Base-by-base conservation (phyloP, 2,329 filamentous ascomycete species). In the Chaetomium olivaceum region DNA sequence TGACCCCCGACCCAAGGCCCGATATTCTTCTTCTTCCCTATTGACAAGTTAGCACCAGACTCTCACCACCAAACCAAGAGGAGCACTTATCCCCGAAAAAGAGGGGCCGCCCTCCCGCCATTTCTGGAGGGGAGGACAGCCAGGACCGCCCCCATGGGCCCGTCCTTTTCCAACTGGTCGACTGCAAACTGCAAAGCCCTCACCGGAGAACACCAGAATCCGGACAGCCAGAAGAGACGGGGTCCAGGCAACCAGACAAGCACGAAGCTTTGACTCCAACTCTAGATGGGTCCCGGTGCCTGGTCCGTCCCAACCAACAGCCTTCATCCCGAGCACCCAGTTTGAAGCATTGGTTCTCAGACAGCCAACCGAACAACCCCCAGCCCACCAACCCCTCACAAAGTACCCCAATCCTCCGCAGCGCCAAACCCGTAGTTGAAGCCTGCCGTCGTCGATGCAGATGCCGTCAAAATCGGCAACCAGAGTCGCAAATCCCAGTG, bases 231-330 rank as follows among this genome's bases (percentile, higher is more conserved):
- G 51, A 50, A 54, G 25, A 65, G 58, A 65, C 63, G 43, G 58
- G 16, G 14, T 73, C 65, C 70, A 70, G 76, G 75, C 74, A 71
- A 71, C 81, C 85, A 81, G 91, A 94, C 91, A 93, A 94, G 92
- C 85, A 84, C 91, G 82, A 92, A 88, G 83, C 92, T 93, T 92
- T 96, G 92, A 96, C 89, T 82, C 91, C 91, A 92, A 93, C 91
- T 86, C 89, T 77, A 87, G 91, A 92, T 92, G 92, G 91, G 91
- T 92, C 91, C 92, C 84, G 79, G 78, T 48, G 72, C 73, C 75
- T 73, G 76, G 75, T 74, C 72, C 70, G 55, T 63, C 65, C 60
- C 65, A 59, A 36, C 43, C 51, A 55, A 65, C 57, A 59, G 64
- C 70, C 67, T 63, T 71, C 69, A 64, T 55, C 67, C 52, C 63